Evolutionary conservation across 805 yeast genomes (phyloP), one percentile per base, ranked within the genome.

Genomic region (Grigorovia yakushimaensis): DNA sequence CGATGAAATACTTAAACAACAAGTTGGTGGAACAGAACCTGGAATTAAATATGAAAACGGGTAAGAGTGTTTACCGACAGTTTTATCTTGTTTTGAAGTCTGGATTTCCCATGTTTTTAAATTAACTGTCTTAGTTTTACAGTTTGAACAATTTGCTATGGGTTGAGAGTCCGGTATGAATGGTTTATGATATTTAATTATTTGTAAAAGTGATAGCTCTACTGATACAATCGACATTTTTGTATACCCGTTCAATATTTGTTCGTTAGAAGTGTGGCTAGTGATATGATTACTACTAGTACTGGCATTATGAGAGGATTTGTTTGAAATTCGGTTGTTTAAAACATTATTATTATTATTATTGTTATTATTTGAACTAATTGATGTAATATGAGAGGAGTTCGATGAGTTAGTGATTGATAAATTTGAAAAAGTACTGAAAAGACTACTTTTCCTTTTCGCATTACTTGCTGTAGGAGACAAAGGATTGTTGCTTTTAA

Each of bases 41-140:
- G 96, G 95, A 8, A 93, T 62, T 39, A 93, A 68, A 62, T 88
- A 88, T 19, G 95, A 83, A 61, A 93, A 91, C 1, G 98, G 99
- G 62, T 86, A 93, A 1, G 85, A 88, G 58, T 93, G 96, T 17
- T 74, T 70, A 1, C 91, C 93, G 5, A 70, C 65, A 7, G 81
- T 70, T 51, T 88, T 77, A n/a, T 74, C 70, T 1, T 79, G 72
- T 0, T 78, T 70, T 27, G 73, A 71, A 4, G 77, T 69, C 48
- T 93, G 72, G 10, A 93, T 83, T 55, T 88, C 88, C 99, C 99
- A 93, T 46, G 81, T 70, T 24, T 95, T 94, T 54, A 93, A 69
- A 36, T 79, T 83, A 13, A 78, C 79, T 3, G 66, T 65, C 43
- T 76, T 73, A 1, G 64, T 65, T 19, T 70, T 66, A 64, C 96